These are phyloP conservation scores for Penicillium capsulatum DNA, from an alignment of 2,329 filamentous ascomycete species.

Conservation along the genomic window DNA sequence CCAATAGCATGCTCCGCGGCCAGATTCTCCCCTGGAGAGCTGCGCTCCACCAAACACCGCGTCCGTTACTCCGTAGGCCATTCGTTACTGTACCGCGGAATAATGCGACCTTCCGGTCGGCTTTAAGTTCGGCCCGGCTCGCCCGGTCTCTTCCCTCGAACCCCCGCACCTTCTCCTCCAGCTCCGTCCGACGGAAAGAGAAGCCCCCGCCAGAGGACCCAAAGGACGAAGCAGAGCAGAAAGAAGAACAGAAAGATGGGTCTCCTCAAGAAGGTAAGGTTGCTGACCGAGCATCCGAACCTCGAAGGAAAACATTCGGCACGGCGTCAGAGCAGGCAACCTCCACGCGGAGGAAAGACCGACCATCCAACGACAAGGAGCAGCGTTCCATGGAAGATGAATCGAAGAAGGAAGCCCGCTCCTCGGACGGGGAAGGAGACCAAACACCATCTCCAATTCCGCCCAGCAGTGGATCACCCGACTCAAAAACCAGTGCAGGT, in stretches of 20 bases:
- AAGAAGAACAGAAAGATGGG: conserved; percentile 22
- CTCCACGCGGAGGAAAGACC: conserved; percentile 40
- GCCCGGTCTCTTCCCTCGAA: conserved; percentile 25
- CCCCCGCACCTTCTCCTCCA: conserved; percentile 44
- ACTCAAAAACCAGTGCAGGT: conserved; percentile 54
- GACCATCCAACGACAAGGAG: conserved; percentile 37
- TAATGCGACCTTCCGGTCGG: conserved; percentile 28
- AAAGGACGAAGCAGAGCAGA: conserved; percentile 29
- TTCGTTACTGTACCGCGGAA: conserved; percentile 31
- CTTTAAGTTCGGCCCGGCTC: conserved; percentile 24
- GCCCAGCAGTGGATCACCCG: conserved; percentile 30
- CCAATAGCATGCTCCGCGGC: conserved; percentile 58
- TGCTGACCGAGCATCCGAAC: conserved; percentile 44
- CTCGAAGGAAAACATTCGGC: conserved; percentile 42
- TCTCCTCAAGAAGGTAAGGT: conserved; percentile 34
- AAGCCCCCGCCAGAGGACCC: conserved; percentile 47
- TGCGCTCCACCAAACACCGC: conserved; percentile 52
- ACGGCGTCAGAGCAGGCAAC: conserved; percentile 28
- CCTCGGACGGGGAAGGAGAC: conserved; percentile 46
- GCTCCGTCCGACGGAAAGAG: conserved; percentile 52
- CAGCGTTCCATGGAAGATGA: conserved; percentile 36
- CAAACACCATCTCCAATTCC: conserved; percentile 47
- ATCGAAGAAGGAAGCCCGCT: conserved; percentile 38
- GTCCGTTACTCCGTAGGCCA: conserved; percentile 35
- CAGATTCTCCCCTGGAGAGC: conserved; percentile 63